A percentile compares a stretch with the other conserved stretches of the same genome.
These are phyloP conservation scores for Penicillium arizonense DNA, from an alignment of 495 filamentous ascomycete species.

Conservation along the genomic window DNA sequence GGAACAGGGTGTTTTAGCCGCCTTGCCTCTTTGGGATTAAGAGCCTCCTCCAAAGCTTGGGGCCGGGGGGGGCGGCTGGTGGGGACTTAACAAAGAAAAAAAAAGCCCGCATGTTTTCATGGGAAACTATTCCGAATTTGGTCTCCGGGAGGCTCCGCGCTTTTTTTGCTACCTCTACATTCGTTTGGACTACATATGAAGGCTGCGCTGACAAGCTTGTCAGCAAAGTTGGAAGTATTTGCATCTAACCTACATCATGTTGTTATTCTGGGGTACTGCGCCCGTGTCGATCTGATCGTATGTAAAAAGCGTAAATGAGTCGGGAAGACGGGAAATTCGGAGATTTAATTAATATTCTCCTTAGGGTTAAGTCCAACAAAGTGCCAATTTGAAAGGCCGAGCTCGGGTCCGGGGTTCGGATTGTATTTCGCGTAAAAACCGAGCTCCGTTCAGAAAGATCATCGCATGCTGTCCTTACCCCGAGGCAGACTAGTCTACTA, in stretches of 20 bases:
- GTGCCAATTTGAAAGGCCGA: no score
- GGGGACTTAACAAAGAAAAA: neutral
- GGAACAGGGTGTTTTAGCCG: no score
- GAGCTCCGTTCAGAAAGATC: neutral
- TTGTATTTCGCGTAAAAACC: neutral
- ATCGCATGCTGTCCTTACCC: neutral
- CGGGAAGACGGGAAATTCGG: neutral
- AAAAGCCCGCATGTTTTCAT: neutral
- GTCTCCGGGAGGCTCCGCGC: no score
- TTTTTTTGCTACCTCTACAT: neutral
- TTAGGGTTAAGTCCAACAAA: no score
- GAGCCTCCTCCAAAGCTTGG: conserved; percentile 2
- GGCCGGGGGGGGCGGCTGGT: neutral
- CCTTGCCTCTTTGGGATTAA: neutral
- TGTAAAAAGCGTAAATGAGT: neutral
- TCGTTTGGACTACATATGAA: no score
- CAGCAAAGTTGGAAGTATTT: no score
- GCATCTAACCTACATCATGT: no score
- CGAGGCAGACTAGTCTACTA: neutral
- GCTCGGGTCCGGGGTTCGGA: no score
- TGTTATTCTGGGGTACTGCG: neutral
- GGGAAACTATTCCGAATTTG: no score
- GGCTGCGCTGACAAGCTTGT: no score
- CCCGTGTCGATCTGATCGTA: neutral
- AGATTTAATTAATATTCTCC: neutral